phyloP scores from a whole-genome alignment of 2,329 filamentous ascomycete species.

The Dothidotthia symphoricarpi region DNA sequence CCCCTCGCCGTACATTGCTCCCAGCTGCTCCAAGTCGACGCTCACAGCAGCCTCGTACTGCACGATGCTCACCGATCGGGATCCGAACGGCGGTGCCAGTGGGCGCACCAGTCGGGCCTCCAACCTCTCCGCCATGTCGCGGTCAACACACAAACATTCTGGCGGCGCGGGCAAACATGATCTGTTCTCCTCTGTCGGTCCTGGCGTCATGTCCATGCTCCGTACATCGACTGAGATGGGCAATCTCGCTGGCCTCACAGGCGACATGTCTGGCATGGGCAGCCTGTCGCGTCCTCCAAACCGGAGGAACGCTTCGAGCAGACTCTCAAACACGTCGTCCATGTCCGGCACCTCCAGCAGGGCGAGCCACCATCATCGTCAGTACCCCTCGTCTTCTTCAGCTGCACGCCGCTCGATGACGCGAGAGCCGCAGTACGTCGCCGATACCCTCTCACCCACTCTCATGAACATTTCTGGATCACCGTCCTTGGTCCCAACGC shows the following conservation, averaged over 20 bases:
- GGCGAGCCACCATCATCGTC: constrained; percentile 34
- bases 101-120: constrained; percentile 51
- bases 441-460: constrained; percentile 40
- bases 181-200: constrained; percentile 31
- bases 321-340: constrained; percentile 42
- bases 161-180: constrained; percentile 27
- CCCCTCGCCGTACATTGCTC: constrained; percentile 6
- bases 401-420: constrained; percentile 41
- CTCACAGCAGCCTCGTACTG: constrained; percentile 10
- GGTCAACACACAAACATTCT: constrained; percentile 31
- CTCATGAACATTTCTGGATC: constrained; percentile 32
- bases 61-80: constrained; percentile 48
- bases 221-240: constrained; percentile 51
- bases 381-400: constrained; percentile 44
- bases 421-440: constrained; percentile 44
- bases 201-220: constrained; percentile 52
- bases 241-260: constrained; percentile 44
- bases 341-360: constrained; percentile 46
- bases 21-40: no score
- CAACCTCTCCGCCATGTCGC: constrained; percentile 43
- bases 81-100: constrained; percentile 42
- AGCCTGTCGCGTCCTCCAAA: constrained; percentile 38
- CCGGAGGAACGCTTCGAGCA: constrained; percentile 33
- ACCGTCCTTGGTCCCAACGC: constrained; percentile 25
- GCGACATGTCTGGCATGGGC: constrained; percentile 40